Evolutionary conservation across 1,284 basidiomycete genomes (phyloP).

Genomic region (Heterobasidion parviporum): DNA sequence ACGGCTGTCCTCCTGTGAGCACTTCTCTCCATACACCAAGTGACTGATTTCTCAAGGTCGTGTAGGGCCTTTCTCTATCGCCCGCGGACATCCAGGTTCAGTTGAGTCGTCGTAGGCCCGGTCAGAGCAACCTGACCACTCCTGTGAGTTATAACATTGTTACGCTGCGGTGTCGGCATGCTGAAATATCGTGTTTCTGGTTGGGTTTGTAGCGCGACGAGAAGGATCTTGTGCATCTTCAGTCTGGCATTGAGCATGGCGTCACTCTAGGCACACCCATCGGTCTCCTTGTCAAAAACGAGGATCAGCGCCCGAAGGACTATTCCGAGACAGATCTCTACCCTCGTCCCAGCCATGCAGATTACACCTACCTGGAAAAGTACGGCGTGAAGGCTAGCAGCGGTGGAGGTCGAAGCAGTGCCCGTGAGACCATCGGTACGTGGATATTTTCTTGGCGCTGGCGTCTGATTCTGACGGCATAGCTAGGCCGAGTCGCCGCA

Average conservation of each 20-base stretch:
- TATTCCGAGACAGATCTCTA: conserved; percentile 98
- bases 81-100: conserved; percentile 88
- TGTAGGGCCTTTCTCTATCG: conserved; percentile 75
- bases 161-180: not conserved
- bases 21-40: not conserved
- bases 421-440: conserved; percentile 93
- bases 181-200: not conserved
- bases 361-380: conserved; percentile 97
- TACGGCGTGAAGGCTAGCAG: conserved; percentile 97
- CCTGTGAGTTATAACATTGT: conserved; percentile 52
- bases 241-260: conserved; percentile 91
- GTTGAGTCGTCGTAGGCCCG: conserved; percentile 86
- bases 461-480: not conserved
- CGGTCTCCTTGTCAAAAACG: conserved; percentile 91
- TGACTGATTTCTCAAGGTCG: conserved; percentile 4
- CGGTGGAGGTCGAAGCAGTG: conserved; percentile 91
- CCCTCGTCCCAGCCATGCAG: conserved; percentile 95
- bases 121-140: conserved; percentile 95
- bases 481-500: conserved; percentile 85
- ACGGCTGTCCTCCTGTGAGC: conserved; percentile 90
- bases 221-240: conserved; percentile 91
- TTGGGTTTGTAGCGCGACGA: conserved; percentile 74
- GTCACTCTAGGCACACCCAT: conserved; percentile 98
- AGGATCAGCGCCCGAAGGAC: conserved; percentile 97
- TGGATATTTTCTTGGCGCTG: not conserved